Conservation (phyloP, 2,329 filamentous ascomycete genomes). For the Cladosporium velox region DNA sequence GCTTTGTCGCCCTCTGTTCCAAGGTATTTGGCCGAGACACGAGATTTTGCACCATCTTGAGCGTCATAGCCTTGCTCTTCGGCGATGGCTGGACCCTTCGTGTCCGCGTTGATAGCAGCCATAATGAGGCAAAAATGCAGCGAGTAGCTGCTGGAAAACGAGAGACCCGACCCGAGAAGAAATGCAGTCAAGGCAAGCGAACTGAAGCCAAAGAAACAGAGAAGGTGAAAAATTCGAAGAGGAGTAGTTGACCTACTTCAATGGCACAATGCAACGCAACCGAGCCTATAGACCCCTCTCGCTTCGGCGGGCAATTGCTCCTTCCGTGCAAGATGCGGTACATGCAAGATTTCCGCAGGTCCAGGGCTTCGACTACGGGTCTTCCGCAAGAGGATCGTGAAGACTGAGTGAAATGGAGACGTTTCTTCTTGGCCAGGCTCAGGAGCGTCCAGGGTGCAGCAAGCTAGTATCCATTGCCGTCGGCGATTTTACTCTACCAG, state of each 20-base stretch:
- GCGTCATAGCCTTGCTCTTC: background rate
- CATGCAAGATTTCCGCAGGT: background rate
- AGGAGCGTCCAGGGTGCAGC: background rate
- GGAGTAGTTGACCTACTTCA: background rate
- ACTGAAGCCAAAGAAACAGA: background rate
- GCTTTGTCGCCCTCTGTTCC: constrained; percentile 16
- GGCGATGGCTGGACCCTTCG: background rate
- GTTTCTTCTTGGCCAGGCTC: background rate
- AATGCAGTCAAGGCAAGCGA: background rate
- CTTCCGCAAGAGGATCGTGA: background rate
- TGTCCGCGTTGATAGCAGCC: background rate
- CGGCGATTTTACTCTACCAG: background rate
- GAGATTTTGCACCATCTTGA: constrained; percentile 7
- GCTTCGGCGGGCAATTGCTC: background rate
- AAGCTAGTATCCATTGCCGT: background rate
- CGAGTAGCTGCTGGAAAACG: background rate
- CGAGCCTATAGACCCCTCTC: constrained; percentile 6
- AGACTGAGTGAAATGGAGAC: background rate
- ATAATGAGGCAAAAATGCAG: background rate
- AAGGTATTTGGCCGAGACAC: constrained; percentile 11
- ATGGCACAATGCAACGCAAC: constrained; percentile 3
- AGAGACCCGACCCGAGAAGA: background rate
- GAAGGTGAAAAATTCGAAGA: background rate
- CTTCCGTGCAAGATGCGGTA: constrained; percentile 4
- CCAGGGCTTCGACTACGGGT: background rate